Evolutionary conservation across 2,329 filamentous ascomycete species (phyloP).

Genomic region (Fusarium sp.): DNA sequence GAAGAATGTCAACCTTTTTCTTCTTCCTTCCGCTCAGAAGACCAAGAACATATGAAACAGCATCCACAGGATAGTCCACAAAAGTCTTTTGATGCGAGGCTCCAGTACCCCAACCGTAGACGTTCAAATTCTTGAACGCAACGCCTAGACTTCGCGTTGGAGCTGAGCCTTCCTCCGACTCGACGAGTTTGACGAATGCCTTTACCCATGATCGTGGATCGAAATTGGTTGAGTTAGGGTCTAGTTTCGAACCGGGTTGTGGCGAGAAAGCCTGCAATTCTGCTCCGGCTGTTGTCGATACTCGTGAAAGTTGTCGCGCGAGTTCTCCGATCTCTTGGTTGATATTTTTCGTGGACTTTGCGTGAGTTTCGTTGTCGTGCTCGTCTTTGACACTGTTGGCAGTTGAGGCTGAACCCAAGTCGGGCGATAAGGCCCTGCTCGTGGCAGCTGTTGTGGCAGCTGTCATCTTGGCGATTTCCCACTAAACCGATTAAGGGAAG

Average conservation of each 20-base stretch:
- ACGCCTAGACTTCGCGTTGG: conserved; percentile 43
- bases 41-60: not conserved
- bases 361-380: not conserved
- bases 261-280: conserved; percentile 39
- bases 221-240: conserved; percentile 44
- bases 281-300: conserved; percentile 18
- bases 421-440: not conserved
- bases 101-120: conserved; percentile 44
- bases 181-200: conserved; percentile 42
- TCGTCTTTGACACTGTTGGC: conserved; percentile 2
- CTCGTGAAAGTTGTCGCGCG: conserved; percentile 26
- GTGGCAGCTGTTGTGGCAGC: not conserved
- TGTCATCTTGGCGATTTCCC: not conserved
- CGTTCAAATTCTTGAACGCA: conserved; percentile 43
- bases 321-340: conserved; percentile 21
- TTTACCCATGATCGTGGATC: conserved; percentile 44
- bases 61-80: conserved; percentile 39
- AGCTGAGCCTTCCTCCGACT: conserved; percentile 41
- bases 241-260: conserved; percentile 32
- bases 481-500: not conserved
- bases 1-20: conserved; percentile 42
- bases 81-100: conserved; percentile 43
- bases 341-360: not conserved
- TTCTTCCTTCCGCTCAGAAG: conserved; percentile 12
- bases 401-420: conserved; percentile 14